Percentiles rank a stretch among this genome's conserved stretches.
These are phyloP conservation scores for Mycena sp. DNA, from an alignment of 1,284 basidiomycete species.

Conservation along the genomic window DNA sequence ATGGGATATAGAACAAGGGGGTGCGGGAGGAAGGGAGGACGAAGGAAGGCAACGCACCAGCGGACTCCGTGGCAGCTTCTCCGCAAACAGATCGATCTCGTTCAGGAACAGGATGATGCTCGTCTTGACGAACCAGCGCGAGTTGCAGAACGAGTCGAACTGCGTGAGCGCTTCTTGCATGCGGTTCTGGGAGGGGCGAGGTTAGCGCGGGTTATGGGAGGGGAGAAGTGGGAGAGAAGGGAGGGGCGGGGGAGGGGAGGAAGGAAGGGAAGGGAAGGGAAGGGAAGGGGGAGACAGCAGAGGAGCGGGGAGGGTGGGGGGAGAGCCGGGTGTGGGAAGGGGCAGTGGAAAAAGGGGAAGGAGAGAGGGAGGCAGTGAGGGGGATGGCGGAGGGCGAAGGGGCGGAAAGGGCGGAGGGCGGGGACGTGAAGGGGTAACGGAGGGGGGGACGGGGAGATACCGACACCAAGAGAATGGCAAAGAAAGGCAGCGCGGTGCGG, in stretches of 20 bases:
- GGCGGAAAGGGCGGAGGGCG: no score
- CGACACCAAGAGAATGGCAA: background rate
- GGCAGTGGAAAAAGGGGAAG: no score
- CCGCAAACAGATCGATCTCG: conserved; percentile 96
- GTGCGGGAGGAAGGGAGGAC: background rate
- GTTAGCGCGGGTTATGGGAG: conserved; percentile 3
- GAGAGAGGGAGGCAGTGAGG: no score
- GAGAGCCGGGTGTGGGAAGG: no score
- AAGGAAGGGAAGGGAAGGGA: no score
- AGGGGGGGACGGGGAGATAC: background rate
- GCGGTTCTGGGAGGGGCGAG: conserved; percentile 70
- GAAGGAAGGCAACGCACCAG: conserved; percentile 45
- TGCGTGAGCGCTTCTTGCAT: conserved; percentile 96
- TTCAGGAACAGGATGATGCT: conserved; percentile 91
- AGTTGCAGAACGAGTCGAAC: conserved; percentile 97
- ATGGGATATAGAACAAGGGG: background rate
- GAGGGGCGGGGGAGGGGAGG: no score
- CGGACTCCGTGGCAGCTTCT: conserved; percentile 90
- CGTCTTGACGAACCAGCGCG: conserved; percentile 92
- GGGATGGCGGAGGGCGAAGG: no score
- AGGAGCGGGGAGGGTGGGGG: no score
- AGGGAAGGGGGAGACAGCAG: no score
- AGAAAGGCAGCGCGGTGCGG: background rate
- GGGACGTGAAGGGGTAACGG: no score
- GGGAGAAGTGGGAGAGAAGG: no score